Evolutionary conservation across 2,329 filamentous ascomycete species (phyloP), one percentile per base, ranked within the genome.

Genomic region (Zasmidium angulare): DNA sequence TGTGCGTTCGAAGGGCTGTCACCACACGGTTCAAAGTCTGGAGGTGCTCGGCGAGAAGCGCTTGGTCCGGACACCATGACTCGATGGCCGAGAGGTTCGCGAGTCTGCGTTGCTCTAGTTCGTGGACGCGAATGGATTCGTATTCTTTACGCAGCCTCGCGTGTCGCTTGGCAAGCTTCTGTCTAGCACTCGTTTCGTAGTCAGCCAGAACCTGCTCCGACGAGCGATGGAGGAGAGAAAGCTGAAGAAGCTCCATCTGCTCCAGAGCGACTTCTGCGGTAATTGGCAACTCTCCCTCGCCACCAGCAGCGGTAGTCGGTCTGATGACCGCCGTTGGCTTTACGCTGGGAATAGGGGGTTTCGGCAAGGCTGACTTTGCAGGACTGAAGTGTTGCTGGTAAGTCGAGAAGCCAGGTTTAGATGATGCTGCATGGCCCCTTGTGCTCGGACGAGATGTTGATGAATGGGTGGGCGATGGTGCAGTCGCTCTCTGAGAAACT

Each of bases 301-400:
- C 71, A 86, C 84, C 53, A 82, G 50, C 51, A 21, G 63, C n/a
- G 22, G 62, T 43, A 67, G 82, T 78, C 3, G 86, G 84, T 2
- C 84, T 78, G 36, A 17, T 17, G 36, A 29, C 26, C 11, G 26
- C 26, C 67, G 87, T 86, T 26, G 83, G 84, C 0, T 86, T 85
- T 2, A 72, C 79, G 82, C 46, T 80, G 3, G 72, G 72, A 12
- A 73, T 83, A n/a, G 84, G 77, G 3, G 86, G 84, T 61, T 89
- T 89, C 0, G 86, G 84, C 0, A 82, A 80, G 9, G 79, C 75
- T 2, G 78, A 79, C 68, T 88, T 88, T 48, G 83, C 83, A 0
- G 87, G 87, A 24, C 84, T 87, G 75, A 84, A 89, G 74, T 89
- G 85, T 65, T 89, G 86, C 65, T 89, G 86, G 43, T 84, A 80